A percentile compares a stretch with the other conserved stretches of the same genome.
Evolutionary conservation across 2,329 filamentous ascomycete species (phyloP).

Genomic region (Botrytis byssoidea): DNA sequence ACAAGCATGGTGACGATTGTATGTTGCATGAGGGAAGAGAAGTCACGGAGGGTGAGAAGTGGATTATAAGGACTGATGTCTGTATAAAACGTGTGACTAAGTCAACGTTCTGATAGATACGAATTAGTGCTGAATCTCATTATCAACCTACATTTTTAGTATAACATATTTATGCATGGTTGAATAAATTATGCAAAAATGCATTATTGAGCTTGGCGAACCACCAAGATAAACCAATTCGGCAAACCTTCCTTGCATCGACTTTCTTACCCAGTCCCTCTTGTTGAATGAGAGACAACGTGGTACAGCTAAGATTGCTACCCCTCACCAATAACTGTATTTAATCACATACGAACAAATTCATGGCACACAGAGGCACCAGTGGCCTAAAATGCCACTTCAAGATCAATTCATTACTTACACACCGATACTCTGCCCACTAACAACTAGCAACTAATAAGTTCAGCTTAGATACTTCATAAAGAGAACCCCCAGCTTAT

Average conservation of each 20-base stretch:
- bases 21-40: conserved; percentile 86
- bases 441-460: conserved; percentile 5
- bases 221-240: background rate
- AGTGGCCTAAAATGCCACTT: background rate
- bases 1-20: conserved; percentile 87
- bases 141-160: background rate
- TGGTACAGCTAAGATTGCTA: background rate
- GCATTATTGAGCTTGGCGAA: background rate
- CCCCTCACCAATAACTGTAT: background rate
- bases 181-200: background rate
- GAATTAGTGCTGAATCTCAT: background rate
- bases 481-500: background rate
- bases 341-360: too few relatives aligned
- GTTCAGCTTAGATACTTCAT: background rate
- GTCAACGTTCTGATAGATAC: background rate
- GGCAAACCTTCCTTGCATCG: background rate
- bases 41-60: conserved; percentile 80
- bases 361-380: background rate
- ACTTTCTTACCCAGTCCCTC: background rate
- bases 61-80: conserved; percentile 83
- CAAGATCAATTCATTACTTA: conserved; percentile 11
- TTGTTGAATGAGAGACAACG: background rate
- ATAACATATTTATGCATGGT: background rate
- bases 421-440: background rate
- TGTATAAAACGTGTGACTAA: conserved; percentile 53